Evolutionary conservation across 208 protist genomes (phyloP).

Genomic region (Acanthamoeba royreba): DNA sequence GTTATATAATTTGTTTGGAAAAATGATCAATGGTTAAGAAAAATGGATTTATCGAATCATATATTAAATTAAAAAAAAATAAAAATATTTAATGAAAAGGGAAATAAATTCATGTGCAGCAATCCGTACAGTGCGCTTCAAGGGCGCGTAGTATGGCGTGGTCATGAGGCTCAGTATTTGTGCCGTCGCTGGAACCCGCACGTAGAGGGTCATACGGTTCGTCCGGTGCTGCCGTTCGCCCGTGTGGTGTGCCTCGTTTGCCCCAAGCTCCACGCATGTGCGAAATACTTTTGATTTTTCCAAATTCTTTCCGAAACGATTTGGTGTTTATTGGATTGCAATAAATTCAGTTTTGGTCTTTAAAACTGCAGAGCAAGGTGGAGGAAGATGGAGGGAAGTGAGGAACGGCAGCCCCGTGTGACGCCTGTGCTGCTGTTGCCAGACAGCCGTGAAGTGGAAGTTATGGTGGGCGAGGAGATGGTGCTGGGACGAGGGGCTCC

Average conservation of each 20-base stretch:
- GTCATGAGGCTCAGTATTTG: slow-evolving; percentile 57
- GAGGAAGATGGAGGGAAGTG: not conserved
- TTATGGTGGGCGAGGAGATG: not conserved
- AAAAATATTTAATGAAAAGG: not conserved
- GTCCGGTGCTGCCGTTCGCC: not conserved
- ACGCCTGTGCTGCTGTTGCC: not conserved
- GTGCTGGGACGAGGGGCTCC: not conserved
- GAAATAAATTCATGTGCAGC: no score
- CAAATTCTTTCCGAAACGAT: no score
- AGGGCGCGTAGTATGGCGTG: slow-evolving; percentile 50
- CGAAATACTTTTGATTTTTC: no score
- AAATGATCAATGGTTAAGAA: not conserved
- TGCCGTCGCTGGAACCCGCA: slow-evolving; percentile 62
- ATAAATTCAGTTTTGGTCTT: no score
- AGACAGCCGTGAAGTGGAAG: not conserved
- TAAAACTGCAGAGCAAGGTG: not conserved
- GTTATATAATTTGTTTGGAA: not conserved
- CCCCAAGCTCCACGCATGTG: no score
- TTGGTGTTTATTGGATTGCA: no score
- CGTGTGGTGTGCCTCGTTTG: not conserved
- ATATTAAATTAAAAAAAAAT: no score
- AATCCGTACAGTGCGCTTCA: slow-evolving; percentile 40
- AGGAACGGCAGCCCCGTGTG: no score
- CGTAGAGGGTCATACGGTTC: slow-evolving; percentile 46
- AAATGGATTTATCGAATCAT: no score